A percentile compares a stretch with the other conserved stretches of the same genome.
Conservation (phyloP, 768 basidiomycete species). For the Rhodotorula kratochvilovae region DNA sequence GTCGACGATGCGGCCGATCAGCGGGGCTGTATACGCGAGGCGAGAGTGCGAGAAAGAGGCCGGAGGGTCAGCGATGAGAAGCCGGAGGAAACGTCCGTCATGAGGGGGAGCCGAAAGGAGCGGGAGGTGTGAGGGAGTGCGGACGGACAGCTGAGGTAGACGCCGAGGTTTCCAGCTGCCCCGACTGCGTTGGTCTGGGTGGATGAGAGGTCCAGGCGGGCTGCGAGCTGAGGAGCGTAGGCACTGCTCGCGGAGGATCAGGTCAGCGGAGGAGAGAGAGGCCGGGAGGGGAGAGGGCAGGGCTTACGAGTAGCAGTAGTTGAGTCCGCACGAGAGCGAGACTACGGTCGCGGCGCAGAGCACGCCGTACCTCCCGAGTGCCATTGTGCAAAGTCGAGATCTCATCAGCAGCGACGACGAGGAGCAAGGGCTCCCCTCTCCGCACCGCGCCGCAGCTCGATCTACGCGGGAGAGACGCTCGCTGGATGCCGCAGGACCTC, state of each 20-base stretch:
- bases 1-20: constrained; percentile 32
- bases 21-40: neutral
- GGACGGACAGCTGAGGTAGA: constrained; percentile 31
- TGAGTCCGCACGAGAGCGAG: constrained; percentile 13
- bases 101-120: too few species aligned
- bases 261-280: too few species aligned
- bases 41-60: too few species aligned
- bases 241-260: neutral
- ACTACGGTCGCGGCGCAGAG: constrained; percentile 2
- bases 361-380: neutral
- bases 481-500: constrained; percentile 36
- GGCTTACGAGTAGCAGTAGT: constrained; percentile 31
- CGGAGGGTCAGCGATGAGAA: too few species aligned
- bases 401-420: too few species aligned
- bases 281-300: neutral
- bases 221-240: constrained; percentile 28
- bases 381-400: neutral
- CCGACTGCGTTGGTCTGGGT: constrained; percentile 29
- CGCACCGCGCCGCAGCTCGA: too few species aligned
- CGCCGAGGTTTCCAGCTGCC: constrained; percentile 31
- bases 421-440: too few species aligned
- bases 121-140: neutral
- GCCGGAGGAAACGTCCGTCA: too few species aligned
- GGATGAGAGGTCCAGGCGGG: neutral
- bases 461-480: too few species aligned